Evolutionary conservation across 1,284 basidiomycete species (phyloP), one percentile per base, ranked within the genome.

Genomic region (Anthracocystis panici-leucophaei): DNA sequence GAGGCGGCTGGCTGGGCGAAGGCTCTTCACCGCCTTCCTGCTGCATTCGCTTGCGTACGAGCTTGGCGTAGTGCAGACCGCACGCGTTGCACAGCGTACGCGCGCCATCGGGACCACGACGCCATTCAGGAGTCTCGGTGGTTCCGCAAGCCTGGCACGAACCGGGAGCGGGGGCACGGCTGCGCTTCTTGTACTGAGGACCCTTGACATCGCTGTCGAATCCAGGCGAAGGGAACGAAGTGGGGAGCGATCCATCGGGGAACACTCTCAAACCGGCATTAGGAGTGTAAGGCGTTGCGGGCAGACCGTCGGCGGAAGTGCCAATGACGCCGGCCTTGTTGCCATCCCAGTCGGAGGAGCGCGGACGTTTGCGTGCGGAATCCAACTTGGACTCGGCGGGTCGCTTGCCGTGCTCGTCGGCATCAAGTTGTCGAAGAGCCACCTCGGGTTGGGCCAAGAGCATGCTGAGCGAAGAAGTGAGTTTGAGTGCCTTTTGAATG

Each of bases 1-100:
- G 62, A 25, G 53, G 62, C 25, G 65, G 44, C 16, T 61, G 57
- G 46, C 54, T 55, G 29, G 69, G 69, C n/a, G 62, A 62, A 6
- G 63, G 56, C 10, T 71, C 72, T 5, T 70, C 72, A 2, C 63
- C 76, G 27, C 78, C 75, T 23, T 78, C 77, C 46, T 67, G 63
- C 60, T 77, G 63, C 60, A 77, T 68, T 4, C 78, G 67, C 31
- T 75, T 78, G 25, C 78, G 70, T 3, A 80, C 76, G 8, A 82
- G 70, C 66, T 82, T 82, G 50, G 81, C 74, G 33, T 67, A 79
- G 57, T 77, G 77, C 58, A 80, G 54, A 11, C 81, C 81, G 57
- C 83, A 84, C 5, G 83, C 83, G 62, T 84, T 84, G 77, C 83
- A 84, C 23, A 84, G 75, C 27, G 83, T 84, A 5, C 83, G 69